Evolutionary conservation across 208 protist genomes (phyloP), one percentile per base, ranked within the genome.

Genomic region (Wallacemonas sp.): DNA sequence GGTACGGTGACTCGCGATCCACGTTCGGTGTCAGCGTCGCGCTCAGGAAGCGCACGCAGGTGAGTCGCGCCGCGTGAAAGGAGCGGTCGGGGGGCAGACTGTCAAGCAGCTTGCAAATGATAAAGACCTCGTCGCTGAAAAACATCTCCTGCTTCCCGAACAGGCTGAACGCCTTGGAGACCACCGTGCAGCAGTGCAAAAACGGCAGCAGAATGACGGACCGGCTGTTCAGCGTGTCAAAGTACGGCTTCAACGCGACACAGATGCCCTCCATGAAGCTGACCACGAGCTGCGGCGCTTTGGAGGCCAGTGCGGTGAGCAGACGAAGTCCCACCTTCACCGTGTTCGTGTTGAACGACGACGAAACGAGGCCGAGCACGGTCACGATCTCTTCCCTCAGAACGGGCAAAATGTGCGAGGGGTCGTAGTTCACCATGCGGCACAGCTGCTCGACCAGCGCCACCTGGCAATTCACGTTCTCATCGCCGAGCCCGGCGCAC

Each of bases 271-370:
- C 80, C 6, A 76, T 65, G 57, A 92, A 96, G 44, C 84, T 87
- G 41, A 90, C 83, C 1, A 93, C 85, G 34, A 93, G 87, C 61
- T 88, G 81, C n/a, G 90, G 90, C 0, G 90, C 90, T 24, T 81
- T 75, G 43, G 73, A 75, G 9, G 90, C 58, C 12, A 93, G 65
- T 8, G 83, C 83, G 27, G 86, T 82, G 47, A 96, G 78, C 26
- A 90, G 74, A 2, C 76, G 75, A 39, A 96, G 72, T 24, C 87
- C 90, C 48, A 84, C 78, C 36, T 84, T 72, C 17, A 93, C 72
- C 0, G 64, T 81, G 54, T 68, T 75, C 61, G 68, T 70, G 63
- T 87, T 92, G 55, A 81, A 84, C 12, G 70, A 76, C 2, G 70
- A 69, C 41, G 74, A 76, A 8, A 96, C 72, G 14, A 80, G 69